These are phyloP conservation scores for Clarireedia hainanense DNA, from an alignment of 2,329 filamentous ascomycete genomes.

Conservation along the genomic window DNA sequence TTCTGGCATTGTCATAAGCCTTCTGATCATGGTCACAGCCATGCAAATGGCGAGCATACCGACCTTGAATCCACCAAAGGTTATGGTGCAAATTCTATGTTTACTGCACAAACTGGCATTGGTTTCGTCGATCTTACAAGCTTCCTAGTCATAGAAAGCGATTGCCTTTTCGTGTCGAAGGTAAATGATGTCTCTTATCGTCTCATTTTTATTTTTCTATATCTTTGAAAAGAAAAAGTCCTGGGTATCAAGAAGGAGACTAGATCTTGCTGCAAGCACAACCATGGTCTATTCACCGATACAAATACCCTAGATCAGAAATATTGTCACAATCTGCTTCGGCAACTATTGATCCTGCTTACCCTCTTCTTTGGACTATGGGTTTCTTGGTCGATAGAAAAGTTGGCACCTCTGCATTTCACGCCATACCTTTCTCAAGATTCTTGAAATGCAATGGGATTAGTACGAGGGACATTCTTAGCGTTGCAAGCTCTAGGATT, in stretches of 20 bases:
- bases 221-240: conserved; percentile 3
- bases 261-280: conserved; percentile 34
- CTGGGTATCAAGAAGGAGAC: conserved; percentile 57
- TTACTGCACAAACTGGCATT: conserved; percentile 56
- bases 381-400: conserved; percentile 32
- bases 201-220: neutral
- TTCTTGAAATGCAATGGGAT: conserved; percentile 40
- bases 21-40: conserved; percentile 41
- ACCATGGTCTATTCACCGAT: conserved; percentile 57
- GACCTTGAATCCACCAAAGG: conserved; percentile 52
- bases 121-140: conserved; percentile 77
- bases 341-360: conserved; percentile 25
- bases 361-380: conserved; percentile 33
- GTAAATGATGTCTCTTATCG: neutral
- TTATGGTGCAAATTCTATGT: conserved; percentile 73
- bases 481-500: neutral
- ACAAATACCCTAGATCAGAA: conserved; percentile 57
- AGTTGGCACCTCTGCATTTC: conserved; percentile 36
- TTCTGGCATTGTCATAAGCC: conserved; percentile 99
- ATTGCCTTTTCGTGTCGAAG: conserved; percentile 42
- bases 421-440: conserved; percentile 40
- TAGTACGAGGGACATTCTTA: conserved; percentile 39
- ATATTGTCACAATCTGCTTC: conserved; percentile 24
- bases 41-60: conserved; percentile 18
- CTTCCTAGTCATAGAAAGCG: conserved; percentile 60